Evolutionary conservation across 257 asterid species (phyloP).

Genomic region (Solanum piurae): DNA sequence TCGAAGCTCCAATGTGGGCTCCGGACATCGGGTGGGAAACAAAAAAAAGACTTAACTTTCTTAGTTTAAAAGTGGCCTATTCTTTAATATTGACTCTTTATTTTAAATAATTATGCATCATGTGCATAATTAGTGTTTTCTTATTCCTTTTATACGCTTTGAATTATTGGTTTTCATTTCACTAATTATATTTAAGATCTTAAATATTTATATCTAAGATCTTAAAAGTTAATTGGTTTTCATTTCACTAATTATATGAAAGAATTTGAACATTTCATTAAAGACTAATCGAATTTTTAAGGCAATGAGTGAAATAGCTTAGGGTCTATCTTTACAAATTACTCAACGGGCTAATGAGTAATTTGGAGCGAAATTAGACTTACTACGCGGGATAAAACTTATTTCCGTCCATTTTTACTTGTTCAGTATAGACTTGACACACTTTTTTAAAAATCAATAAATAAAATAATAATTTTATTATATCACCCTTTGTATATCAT

Average conservation of each 20-base stretch:
- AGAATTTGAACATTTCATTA: neutral
- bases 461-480: too few relatives aligned
- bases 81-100: neutral
- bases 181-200: neutral
- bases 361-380: neutral
- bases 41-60: neutral
- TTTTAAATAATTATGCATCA: neutral
- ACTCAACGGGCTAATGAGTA: neutral
- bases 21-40: too few relatives aligned
- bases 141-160: neutral
- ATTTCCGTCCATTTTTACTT: neutral
- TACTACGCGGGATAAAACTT: neutral
- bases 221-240: neutral
- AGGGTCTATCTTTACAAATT: neutral
- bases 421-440: neutral
- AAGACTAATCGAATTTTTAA: neutral
- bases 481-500: too few relatives aligned
- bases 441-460: too few relatives aligned
- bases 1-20: too few relatives aligned
- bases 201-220: neutral
- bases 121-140: neutral
- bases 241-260: neutral
- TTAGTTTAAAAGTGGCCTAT: neutral
- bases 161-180: neutral
- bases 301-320: neutral